Percentiles rank a stretch among this genome's conserved stretches.
Evolutionary conservation across 495 filamentous ascomycete species (phyloP).

Genomic region (Aspergillus asperescens): DNA sequence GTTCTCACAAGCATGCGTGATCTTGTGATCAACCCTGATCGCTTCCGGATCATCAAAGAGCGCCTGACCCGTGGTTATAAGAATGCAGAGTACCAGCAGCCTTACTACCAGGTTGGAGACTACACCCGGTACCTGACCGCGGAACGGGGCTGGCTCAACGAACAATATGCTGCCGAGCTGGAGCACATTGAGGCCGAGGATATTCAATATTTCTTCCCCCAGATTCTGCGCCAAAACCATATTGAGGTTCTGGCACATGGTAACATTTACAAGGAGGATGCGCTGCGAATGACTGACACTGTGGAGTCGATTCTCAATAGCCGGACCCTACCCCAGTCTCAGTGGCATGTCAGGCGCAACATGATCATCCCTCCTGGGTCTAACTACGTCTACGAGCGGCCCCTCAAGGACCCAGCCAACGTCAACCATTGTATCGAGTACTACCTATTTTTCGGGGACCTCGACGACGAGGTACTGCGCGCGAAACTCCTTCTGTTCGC

Average conservation of each 20-base stretch:
- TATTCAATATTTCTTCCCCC: conserved; percentile 70
- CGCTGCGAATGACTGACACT: conserved; percentile 76
- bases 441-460: conserved; percentile 71
- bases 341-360: conserved; percentile 75
- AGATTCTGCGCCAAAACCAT: conserved; percentile 75
- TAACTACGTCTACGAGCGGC: conserved; percentile 76
- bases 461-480: conserved; percentile 57
- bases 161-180: conserved; percentile 75
- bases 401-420: conserved; percentile 81
- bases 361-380: conserved; percentile 71
- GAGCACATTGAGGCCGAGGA: conserved; percentile 67
- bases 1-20: conserved; percentile 83
- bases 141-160: conserved; percentile 73
- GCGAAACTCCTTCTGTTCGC: conserved; percentile 77
- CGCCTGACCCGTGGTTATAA: conserved; percentile 65
- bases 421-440: conserved; percentile 98
- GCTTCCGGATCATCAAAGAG: conserved; percentile 91
- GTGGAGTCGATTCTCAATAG: conserved; percentile 77
- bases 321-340: conserved; percentile 63
- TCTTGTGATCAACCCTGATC: conserved; percentile 71
- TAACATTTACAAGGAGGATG: conserved; percentile 95
- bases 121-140: conserved; percentile 72
- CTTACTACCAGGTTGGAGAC: conserved; percentile 86
- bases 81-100: conserved; percentile 82
- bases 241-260: conserved; percentile 87